Evolutionary conservation across 148 eudicot species (phyloP).

Genomic region (Diospyros kaki): DNA sequence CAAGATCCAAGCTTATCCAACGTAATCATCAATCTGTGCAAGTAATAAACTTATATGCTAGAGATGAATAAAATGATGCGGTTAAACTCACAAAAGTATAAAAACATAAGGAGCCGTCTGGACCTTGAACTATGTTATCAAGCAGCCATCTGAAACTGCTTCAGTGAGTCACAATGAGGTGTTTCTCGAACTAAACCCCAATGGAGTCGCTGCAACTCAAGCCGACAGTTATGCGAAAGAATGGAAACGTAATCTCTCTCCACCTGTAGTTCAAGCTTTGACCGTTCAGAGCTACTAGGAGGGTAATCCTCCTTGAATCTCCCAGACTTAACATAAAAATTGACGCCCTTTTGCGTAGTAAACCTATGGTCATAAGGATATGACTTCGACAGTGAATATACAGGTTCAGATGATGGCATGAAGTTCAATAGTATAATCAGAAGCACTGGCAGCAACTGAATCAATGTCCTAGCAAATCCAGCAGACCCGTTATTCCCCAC

Average conservation of each 20-base stretch:
- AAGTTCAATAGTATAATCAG: conserved; percentile 45
- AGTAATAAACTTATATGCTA: neutral
- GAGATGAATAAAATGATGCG: neutral
- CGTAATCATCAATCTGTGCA: neutral
- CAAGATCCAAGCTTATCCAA: neutral
- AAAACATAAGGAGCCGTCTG: conserved; percentile 9
- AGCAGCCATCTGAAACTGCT: conserved; percentile 25
- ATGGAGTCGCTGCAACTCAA: conserved; percentile 44
- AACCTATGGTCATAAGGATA: conserved; percentile 31
- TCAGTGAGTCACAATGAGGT: conserved; percentile 42
- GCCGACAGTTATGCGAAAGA: conserved; percentile 40
- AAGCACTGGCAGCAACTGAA: conserved; percentile 46
- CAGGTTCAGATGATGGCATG: conserved; percentile 42
- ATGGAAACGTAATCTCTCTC: conserved; percentile 36
- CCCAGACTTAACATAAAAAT: conserved; percentile 36
- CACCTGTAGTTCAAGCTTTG: conserved; percentile 29
- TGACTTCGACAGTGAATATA: conserved; percentile 30
- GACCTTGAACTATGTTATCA: conserved; percentile 24
- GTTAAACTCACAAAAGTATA: neutral
- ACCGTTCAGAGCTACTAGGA: conserved; percentile 28
- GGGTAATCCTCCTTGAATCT: conserved; percentile 47
- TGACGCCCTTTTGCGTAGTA: conserved; percentile 41
- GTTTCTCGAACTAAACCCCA: conserved; percentile 43
- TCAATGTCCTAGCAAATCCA: conserved; percentile 28
- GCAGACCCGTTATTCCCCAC: conserved; percentile 31